Conservation (phyloP, 768 basidiomycete genomes). For the Boletus bicolor region DNA sequence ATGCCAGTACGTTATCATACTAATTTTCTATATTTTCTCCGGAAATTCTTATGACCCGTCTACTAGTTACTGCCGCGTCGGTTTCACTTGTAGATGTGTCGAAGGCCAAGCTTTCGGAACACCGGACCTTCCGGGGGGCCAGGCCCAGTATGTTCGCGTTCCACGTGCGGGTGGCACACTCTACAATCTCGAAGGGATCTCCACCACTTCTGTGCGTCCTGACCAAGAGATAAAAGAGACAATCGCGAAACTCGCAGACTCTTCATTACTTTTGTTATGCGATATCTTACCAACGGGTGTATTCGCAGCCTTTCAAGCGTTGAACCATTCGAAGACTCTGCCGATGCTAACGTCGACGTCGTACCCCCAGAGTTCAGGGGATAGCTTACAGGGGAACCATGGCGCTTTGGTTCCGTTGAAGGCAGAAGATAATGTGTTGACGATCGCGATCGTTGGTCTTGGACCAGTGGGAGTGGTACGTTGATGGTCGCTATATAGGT, state of each 20-base stretch:
- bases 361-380: conserved; percentile 45
- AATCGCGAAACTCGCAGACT: conserved; percentile 49
- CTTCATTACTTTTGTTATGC: conserved; percentile 66
- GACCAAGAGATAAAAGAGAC: conserved; percentile 34
- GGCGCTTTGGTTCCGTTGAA: conserved; percentile 29
- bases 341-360: conserved; percentile 56
- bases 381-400: neutral
- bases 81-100: conserved; percentile 71
- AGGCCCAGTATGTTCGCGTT: conserved; percentile 77
- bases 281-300: conserved; percentile 81
- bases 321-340: conserved; percentile 68
- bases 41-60: neutral
- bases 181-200: conserved; percentile 55
- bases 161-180: conserved; percentile 80
- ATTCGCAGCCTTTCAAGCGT: conserved; percentile 68
- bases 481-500: neutral
- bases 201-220: conserved; percentile 10
- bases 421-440: conserved; percentile 49
- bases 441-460: conserved; percentile 67
- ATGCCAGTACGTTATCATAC: conserved; percentile 58
- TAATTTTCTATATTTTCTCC: neutral
- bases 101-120: conserved; percentile 64
- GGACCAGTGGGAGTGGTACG: conserved; percentile 74
- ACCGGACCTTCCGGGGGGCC: conserved; percentile 63
- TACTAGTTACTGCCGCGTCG: conserved; percentile 63